Percentiles rank a stretch among this genome's conserved stretches.
Evolutionary conservation across 1,284 basidiomycete genomes (phyloP).

Genomic region (Fistulina hepatica): DNA sequence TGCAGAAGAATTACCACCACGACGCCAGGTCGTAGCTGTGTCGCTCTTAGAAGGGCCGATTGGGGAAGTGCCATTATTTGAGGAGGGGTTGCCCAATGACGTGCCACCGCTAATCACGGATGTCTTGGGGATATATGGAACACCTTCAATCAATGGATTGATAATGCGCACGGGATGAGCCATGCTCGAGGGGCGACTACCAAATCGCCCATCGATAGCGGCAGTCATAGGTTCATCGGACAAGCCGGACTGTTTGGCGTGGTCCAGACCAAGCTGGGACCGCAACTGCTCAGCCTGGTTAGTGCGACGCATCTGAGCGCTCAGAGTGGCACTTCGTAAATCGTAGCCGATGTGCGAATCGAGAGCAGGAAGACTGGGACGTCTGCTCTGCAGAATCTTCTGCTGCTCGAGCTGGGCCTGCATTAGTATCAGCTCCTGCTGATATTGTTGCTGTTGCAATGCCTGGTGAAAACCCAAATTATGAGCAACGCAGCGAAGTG

Average conservation of each 20-base stretch:
- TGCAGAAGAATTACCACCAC: slow-evolving; percentile 48
- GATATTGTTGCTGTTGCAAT: not conserved
- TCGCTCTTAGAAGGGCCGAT: slow-evolving; percentile 60
- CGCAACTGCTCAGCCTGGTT: slow-evolving; percentile 55
- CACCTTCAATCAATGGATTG: too few species aligned
- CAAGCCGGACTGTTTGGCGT: too few species aligned
- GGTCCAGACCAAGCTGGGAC: too few species aligned
- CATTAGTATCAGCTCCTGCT: slow-evolving; percentile 74
- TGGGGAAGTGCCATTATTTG: slow-evolving; percentile 26
- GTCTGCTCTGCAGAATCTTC: slow-evolving; percentile 39
- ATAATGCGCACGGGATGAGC: slow-evolving; percentile 25
- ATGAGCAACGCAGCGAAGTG: too few species aligned
- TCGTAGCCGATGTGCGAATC: slow-evolving; percentile 60
- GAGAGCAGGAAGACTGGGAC: slow-evolving; percentile 48
- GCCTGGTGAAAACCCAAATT: too few species aligned
- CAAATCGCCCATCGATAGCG: slow-evolving; percentile 62
- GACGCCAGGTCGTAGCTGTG: slow-evolving; percentile 64
- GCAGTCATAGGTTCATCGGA: slow-evolving; percentile 62
- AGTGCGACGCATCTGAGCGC: slow-evolving; percentile 48
- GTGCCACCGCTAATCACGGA: slow-evolving; percentile 64
- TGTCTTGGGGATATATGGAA: too few species aligned
- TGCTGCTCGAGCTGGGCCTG: slow-evolving; percentile 64
- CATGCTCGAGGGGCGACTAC: slow-evolving; percentile 44
- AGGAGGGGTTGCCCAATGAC: slow-evolving; percentile 43
- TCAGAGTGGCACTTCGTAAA: slow-evolving; percentile 38